Evolutionary conservation across 2,329 filamentous ascomycete species (phyloP).

Genomic region (Hypoxylon sp.): DNA sequence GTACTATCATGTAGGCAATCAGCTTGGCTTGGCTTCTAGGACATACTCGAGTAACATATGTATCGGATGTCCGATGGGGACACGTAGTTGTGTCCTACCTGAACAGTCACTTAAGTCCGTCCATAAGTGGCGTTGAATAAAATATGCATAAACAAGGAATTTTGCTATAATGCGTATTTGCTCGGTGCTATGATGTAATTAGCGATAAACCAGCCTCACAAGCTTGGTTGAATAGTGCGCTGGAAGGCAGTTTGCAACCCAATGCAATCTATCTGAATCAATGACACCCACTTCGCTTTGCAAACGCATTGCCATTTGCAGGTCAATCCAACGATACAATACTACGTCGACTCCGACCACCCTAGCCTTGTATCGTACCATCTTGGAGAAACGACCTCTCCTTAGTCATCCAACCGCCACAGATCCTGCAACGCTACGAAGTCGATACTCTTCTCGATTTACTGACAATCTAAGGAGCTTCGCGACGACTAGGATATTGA

Average conservation of each 20-base stretch:
- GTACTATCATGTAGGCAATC: no score
- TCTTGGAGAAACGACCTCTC: constrained; percentile 1
- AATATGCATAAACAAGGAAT: constrained; percentile 26
- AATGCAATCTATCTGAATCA: constrained; percentile 33
- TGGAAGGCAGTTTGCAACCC: constrained; percentile 29
- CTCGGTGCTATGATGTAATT: constrained; percentile 47
- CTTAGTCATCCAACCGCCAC: background rate
- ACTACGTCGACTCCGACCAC: background rate
- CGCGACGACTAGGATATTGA: constrained; percentile 48
- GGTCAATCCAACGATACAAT: constrained; percentile 15
- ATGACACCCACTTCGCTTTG: constrained; percentile 41
- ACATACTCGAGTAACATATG: no score
- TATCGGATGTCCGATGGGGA: background rate
- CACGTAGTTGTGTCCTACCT: background rate
- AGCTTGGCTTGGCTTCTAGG: no score
- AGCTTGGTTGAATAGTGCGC: constrained; percentile 16
- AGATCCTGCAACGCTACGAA: constrained; percentile 3
- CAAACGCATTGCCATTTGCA: constrained; percentile 20
- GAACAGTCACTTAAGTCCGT: background rate
- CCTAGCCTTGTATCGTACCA: constrained; percentile 9
- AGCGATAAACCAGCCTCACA: constrained; percentile 28
- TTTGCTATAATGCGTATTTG: constrained; percentile 20
- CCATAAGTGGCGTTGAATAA: background rate
- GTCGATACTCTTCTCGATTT: constrained; percentile 5
- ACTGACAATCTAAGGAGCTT: constrained; percentile 34